Evolutionary conservation across 176 grass and related monocot genomes (phyloP).

Genomic region (Oryza glumipatula): DNA sequence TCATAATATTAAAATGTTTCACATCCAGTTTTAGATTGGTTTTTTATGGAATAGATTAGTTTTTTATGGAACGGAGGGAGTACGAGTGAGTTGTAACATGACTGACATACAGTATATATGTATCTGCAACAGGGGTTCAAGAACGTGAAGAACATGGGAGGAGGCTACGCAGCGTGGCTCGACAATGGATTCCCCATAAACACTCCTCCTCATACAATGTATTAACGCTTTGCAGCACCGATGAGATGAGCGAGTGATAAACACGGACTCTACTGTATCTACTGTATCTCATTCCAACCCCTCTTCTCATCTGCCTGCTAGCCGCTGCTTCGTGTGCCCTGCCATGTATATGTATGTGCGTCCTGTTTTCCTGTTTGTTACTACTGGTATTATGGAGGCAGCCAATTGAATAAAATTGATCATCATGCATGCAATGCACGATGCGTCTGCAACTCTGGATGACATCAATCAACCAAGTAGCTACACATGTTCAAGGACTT

Average conservation of each 20-base stretch:
- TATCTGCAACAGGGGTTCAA: conserved; percentile 35
- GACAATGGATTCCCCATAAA: conserved; percentile 20
- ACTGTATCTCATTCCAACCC: too few relatives aligned
- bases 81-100: neutral
- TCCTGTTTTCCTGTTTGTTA: too few relatives aligned
- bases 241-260: neutral
- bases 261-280: neutral
- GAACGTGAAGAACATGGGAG: conserved; percentile 52
- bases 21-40: too few relatives aligned
- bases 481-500: neutral
- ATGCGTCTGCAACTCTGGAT: neutral
- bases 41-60: too few relatives aligned
- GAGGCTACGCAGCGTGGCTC: conserved; percentile 38
- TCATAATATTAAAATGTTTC: too few relatives aligned
- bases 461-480: neutral
- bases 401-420: neutral
- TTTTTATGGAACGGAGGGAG: too few relatives aligned
- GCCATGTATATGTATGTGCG: too few relatives aligned
- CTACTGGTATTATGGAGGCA: neutral
- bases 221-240: neutral
- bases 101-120: neutral
- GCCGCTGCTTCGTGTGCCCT: too few relatives aligned
- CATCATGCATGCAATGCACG: neutral
- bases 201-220: neutral
- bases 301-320: neutral